phyloP scores from a whole-genome alignment of 352 stramenopile species.

The Globisporangium barbulae region DNA sequence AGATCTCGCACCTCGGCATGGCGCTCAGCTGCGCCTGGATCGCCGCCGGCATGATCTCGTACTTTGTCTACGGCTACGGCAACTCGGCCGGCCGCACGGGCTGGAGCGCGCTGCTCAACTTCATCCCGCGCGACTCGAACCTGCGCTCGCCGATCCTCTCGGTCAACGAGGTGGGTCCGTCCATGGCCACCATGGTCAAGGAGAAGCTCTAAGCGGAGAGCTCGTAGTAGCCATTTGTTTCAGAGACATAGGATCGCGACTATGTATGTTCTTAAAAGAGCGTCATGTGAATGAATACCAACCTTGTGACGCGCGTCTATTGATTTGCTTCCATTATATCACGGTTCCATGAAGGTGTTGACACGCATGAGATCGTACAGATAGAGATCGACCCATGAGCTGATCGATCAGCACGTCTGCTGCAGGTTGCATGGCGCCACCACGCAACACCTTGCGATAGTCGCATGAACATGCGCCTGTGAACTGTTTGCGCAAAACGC shows the following conservation, averaged over 20 bases:
- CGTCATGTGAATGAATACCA: not conserved
- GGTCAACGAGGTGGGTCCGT: conserved; percentile 38
- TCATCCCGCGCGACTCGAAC: conserved; percentile 39
- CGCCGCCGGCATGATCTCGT: conserved; percentile 53
- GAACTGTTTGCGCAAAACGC: not conserved
- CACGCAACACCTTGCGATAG: not conserved
- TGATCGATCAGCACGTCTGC: not conserved
- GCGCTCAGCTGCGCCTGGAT: conserved; percentile 51
- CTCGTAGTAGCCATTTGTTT: not conserved
- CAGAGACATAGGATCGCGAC: not conserved
- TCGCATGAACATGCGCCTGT: not conserved
- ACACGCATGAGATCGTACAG: too few species aligned
- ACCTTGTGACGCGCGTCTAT: not conserved
- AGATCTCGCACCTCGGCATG: conserved; percentile 58
- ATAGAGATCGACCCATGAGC: too few species aligned
- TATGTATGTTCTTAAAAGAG: not conserved
- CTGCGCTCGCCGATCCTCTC: conserved; percentile 56
- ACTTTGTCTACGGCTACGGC: conserved; percentile 76
- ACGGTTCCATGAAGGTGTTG: not conserved
- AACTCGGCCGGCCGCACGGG: conserved; percentile 58
- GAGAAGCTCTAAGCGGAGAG: conserved; percentile 22
- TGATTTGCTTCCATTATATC: too few species aligned
- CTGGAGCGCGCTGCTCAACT: conserved; percentile 54
- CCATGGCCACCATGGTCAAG: conserved; percentile 29
- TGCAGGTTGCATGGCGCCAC: not conserved